phyloP scores from a whole-genome alignment of 768 basidiomycete genomes.

The Russula griseocarnosa region DNA sequence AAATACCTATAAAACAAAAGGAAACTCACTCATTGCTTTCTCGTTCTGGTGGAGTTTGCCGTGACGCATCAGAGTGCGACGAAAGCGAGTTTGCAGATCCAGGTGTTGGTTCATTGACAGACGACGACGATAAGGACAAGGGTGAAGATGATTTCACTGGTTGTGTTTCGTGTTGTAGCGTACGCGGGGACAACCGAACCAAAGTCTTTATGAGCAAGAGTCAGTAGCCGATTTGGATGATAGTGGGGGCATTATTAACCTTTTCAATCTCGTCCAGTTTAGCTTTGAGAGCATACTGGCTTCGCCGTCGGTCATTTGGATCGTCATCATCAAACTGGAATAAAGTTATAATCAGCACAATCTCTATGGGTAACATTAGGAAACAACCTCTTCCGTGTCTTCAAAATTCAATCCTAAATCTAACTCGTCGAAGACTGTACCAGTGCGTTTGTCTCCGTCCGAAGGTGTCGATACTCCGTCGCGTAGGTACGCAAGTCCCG shows the following conservation, averaged over 20 bases:
- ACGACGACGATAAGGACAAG: constrained; percentile 6
- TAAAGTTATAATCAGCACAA: constrained; percentile 26
- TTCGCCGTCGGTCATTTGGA: constrained; percentile 68
- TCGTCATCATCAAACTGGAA: constrained; percentile 63
- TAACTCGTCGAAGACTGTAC: constrained; percentile 45
- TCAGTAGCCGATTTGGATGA: constrained; percentile 10
- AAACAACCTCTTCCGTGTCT: constrained; percentile 38
- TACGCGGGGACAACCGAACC: constrained; percentile 61
- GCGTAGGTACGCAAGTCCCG: constrained; percentile 46
- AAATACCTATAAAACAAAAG: not conserved
- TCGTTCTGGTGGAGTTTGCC: not conserved
- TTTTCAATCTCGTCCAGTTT: constrained; percentile 78
- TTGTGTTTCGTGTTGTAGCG: constrained; percentile 29
- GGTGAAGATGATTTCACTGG: constrained; percentile 13
- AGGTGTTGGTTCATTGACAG: constrained; percentile 21
- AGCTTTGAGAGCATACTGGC: constrained; percentile 69
- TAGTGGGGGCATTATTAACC: constrained; percentile 37
- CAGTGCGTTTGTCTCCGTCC: constrained; percentile 43
- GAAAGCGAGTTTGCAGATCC: constrained; percentile 9
- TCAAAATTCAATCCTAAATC: constrained; percentile 44
- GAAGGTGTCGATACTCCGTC: constrained; percentile 32
- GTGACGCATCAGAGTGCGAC: not conserved
- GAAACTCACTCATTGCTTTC: constrained; percentile 19
- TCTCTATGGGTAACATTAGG: not conserved
- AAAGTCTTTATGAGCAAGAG: constrained; percentile 44